Base-by-base conservation (phyloP, 208 protist genomes). In the Trypanosoma platydactyli region DNA sequence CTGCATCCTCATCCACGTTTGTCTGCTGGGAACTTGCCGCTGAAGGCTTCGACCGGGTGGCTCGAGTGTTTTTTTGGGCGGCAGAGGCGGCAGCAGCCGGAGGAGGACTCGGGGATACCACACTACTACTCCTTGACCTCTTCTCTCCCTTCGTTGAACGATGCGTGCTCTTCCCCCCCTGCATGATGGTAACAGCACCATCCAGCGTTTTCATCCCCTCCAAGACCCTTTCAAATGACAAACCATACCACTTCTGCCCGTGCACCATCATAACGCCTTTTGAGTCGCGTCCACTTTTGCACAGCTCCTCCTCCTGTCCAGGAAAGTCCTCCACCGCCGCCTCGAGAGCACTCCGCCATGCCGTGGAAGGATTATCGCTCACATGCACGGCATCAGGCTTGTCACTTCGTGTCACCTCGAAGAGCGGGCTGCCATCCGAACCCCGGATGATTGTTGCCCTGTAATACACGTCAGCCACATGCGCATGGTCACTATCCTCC, bases 381-480 rank as follows among this genome's bases (percentile, higher is more conserved):
- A 24, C 53, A 64, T 91, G 89, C 42, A 82, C 77, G 25, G 49
- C 46, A 1, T 63, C 64, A n/a, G 79, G 74, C 20, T 66, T 64
- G 68, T 94, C 88, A 71, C 85, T 92, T 49, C 88, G 84, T 3
- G 53, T 73, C 3, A 94, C 51, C 42, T 71, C 67, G 64, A 86
- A 92, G 22, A 59, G 53, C 13, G 83, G 83, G 13, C 16, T 49
- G 40, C 54, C 56, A 48, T 56, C 50, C 7, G 61, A 11, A 1
- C 46, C 58, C 20, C 70, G 54, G 13, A 56, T 53, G 38, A 91
- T 77, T 4, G 75, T 67, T 4, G 77, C 79, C 4, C 66, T 86
- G 60, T 84, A 91, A 61, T 76, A 79, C 46, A 59, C 52, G 16
- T 49, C 38, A 12, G 44, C 24, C 40, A 68, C 25, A 27, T 55